phyloP scores from a whole-genome alignment of 2,329 filamentous ascomycete species.

The Ophiostoma himal-ulmi region DNA sequence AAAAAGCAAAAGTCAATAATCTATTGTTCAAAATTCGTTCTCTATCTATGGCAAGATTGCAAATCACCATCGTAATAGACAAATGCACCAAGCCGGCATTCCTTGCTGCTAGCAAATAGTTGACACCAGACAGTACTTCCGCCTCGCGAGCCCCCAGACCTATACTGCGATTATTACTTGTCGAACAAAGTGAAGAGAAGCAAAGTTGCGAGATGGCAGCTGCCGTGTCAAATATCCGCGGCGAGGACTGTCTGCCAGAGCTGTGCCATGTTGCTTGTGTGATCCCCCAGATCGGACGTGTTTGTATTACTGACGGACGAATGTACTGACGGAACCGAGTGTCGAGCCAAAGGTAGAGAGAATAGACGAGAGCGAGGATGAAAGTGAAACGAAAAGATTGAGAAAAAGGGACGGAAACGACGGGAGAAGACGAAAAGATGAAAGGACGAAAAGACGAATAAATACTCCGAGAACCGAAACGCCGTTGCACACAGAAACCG shows the following conservation, averaged over 20 bases:
- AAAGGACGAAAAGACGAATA: background rate
- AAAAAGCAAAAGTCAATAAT: background rate
- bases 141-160: background rate
- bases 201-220: background rate
- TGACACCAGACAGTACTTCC: background rate
- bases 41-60: background rate
- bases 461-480: background rate
- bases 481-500: background rate
- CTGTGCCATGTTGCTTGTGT: background rate
- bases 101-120: background rate
- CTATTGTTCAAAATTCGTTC: background rate
- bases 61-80: background rate
- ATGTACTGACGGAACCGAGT: background rate
- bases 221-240: background rate
- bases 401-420: background rate
- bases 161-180: background rate
- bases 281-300: conserved; percentile 7
- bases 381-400: background rate
- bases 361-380: background rate
- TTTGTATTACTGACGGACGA: background rate
- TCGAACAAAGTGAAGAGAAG: background rate
- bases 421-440: background rate
- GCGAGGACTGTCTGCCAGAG: background rate
- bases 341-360: background rate
- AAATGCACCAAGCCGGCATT: background rate